Base-by-base conservation (phyloP, 2,329 filamentous ascomycete genomes). In the Stagonosporopsis tanaceti region DNA sequence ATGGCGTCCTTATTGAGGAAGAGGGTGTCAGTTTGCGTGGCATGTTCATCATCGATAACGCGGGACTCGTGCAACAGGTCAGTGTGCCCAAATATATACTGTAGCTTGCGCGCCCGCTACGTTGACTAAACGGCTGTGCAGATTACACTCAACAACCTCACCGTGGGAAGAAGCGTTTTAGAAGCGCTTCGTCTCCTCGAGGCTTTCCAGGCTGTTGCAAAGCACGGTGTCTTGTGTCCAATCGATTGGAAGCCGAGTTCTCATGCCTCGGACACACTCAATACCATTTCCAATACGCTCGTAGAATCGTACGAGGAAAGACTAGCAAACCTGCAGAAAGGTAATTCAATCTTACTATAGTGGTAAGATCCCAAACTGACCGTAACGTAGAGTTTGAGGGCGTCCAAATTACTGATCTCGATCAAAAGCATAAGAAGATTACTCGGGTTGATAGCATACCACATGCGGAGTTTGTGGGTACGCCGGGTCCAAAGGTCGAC, bases 201-300 rank as follows among this genome's bases (percentile, higher is more conserved):
- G 57, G 71, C 69, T 11, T 71, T 72, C 41, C 67, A 72, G 51
- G 70, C 68, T 24, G 70, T 70, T 11, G 67, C 66, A 5, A 70
- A 68, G 57, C 68, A 71, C 42, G 70, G 70, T 9, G 67, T 71
- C 8, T 60, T 70, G 9, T 73, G 71, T 38, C 69, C 71, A n/a
- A 58, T 70, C 12, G 66, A 71, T 50, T 73, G 71, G 71, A 69
- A 67, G 47, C 67, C 68, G 1, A 51, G 34, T n/a, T 48, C 55
- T 15, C 56, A 62, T 27, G 51, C 63, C 6, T 38, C 48, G 3
- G 66, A 66, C 3, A 67, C 64, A 9, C 47, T 70, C 22, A 65
- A 48, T 40, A 67, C 66, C 20, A 71, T 70, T 37, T 64, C 64
- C 5, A 70, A 68, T 47, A 70, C 66, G 6, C 52, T 72, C 12